Evolutionary conservation across 208 protist species (phyloP).

Genomic region (Wallacemonas sp.): DNA sequence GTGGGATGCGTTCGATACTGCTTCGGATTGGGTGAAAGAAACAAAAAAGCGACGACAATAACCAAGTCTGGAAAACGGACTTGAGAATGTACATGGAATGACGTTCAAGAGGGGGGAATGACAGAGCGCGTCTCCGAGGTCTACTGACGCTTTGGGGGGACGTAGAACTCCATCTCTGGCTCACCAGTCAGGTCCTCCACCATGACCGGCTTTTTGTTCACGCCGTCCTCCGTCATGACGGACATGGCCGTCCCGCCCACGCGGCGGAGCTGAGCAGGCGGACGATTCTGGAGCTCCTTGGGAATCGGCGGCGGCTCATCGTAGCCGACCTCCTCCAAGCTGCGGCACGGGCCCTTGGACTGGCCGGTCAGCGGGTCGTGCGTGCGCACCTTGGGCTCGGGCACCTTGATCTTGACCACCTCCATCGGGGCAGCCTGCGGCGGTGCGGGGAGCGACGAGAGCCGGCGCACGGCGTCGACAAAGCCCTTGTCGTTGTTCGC

Average conservation of each 20-base stretch:
- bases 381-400: constrained; percentile 51
- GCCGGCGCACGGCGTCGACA: constrained; percentile 36
- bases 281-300: constrained; percentile 62
- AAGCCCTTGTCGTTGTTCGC: constrained; percentile 48
- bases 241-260: constrained; percentile 85
- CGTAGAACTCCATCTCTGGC: constrained; percentile 45
- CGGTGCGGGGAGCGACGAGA: constrained; percentile 20
- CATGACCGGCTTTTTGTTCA: constrained; percentile 48
- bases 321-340: constrained; percentile 84
- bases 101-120: background rate
- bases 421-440: constrained; percentile 54
- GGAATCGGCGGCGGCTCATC: constrained; percentile 73
- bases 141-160: constrained; percentile 23
- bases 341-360: constrained; percentile 72
- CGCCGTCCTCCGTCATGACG: constrained; percentile 67
- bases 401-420: constrained; percentile 75
- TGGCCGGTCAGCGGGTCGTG: constrained; percentile 64
- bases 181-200: constrained; percentile 56
- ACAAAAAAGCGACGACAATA: too few species aligned
- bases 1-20: too few species aligned
- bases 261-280: constrained; percentile 50
- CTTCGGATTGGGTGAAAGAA: too few species aligned
- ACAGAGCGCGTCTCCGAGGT: background rate
- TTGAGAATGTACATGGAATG: too few species aligned
- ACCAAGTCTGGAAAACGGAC: too few species aligned